Percentiles rank a stretch among this genome's conserved stretches.
phyloP scores from a whole-genome alignment of 352 stramenopile species.

The Hyaloperonospora brassicae region DNA sequence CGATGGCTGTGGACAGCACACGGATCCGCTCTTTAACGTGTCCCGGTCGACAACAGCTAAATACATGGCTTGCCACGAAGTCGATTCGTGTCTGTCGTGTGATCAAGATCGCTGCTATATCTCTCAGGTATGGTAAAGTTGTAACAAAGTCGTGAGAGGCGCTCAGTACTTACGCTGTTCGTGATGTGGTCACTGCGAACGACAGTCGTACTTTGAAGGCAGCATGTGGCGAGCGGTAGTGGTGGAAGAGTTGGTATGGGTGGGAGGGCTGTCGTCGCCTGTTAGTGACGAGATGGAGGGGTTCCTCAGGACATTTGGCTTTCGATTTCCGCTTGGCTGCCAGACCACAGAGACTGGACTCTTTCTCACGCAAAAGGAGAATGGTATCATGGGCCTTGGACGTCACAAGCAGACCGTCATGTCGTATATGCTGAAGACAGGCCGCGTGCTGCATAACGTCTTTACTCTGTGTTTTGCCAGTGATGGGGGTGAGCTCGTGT shows the following conservation, averaged over 20 bases:
- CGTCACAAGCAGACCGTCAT: constrained; percentile 57
- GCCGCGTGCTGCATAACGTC: constrained; percentile 46
- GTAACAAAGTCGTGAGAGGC: neutral
- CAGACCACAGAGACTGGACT: constrained; percentile 78
- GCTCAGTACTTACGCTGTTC: neutral
- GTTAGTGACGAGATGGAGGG: constrained; percentile 30
- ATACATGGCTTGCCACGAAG: constrained; percentile 55
- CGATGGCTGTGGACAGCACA: constrained; percentile 58
- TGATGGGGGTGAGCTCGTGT: constrained; percentile 60
- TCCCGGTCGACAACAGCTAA: constrained; percentile 68
- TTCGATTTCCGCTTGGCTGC: constrained; percentile 71
- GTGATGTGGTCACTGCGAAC: neutral
- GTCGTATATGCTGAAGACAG: constrained; percentile 54
- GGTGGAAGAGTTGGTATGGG: constrained; percentile 73
- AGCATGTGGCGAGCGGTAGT: constrained; percentile 82
- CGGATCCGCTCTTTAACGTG: constrained; percentile 64
- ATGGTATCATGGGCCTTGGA: constrained; percentile 86
- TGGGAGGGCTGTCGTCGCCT: constrained; percentile 49
- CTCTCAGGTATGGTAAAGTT: constrained; percentile 40
- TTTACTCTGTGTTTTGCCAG: constrained; percentile 80
- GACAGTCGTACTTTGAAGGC: constrained; percentile 78
- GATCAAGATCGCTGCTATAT: constrained; percentile 61
- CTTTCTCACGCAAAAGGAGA: constrained; percentile 83
- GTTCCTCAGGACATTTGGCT: constrained; percentile 52
- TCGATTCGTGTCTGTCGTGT: constrained; percentile 45